phyloP scores from a whole-genome alignment of 805 yeast species.

The Wickerhamiella qilinensis region DNA sequence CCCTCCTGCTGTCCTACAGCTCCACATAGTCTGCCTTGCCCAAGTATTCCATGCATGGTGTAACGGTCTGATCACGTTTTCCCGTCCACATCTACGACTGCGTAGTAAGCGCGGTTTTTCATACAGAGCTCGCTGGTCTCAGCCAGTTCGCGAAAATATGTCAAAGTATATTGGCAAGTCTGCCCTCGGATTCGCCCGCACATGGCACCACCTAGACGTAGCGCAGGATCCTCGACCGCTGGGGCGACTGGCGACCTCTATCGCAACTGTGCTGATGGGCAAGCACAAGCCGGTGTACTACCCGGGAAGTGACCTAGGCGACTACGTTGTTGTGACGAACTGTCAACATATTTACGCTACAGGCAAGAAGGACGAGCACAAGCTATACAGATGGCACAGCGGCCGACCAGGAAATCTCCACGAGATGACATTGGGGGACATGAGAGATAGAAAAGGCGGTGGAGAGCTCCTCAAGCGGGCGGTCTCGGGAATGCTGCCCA shows the following conservation, averaged over 20 bases:
- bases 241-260: slow-evolving; percentile 82
- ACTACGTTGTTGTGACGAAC: slow-evolving; percentile 91
- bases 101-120: too few species aligned
- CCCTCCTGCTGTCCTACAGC: too few species aligned
- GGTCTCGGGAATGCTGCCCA: slow-evolving; percentile 92
- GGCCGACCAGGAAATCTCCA: slow-evolving; percentile 81
- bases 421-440: slow-evolving; percentile 62
- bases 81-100: too few species aligned
- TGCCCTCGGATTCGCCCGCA: slow-evolving; percentile 61
- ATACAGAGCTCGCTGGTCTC: too few species aligned
- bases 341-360: slow-evolving; percentile 68
- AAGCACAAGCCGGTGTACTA: slow-evolving; percentile 89
- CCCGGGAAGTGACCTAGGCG: slow-evolving; percentile 70
- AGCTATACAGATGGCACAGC: slow-evolving; percentile 78
- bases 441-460: slow-evolving; percentile 66
- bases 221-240: slow-evolving; percentile 70
- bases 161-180: slow-evolving; percentile 32
- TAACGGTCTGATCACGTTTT: too few species aligned
- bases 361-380: slow-evolving; percentile 69
- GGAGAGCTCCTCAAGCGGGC: slow-evolving; percentile 78
- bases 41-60: too few species aligned
- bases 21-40: too few species aligned
- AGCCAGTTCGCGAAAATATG: too few species aligned
- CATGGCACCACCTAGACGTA: slow-evolving; percentile 93
- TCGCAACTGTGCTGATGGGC: slow-evolving; percentile 84